Evolutionary conservation across 164 flowering plant species (phyloP), one percentile per base, ranked within the genome.

Genomic region (Stephania yunnanensis): DNA sequence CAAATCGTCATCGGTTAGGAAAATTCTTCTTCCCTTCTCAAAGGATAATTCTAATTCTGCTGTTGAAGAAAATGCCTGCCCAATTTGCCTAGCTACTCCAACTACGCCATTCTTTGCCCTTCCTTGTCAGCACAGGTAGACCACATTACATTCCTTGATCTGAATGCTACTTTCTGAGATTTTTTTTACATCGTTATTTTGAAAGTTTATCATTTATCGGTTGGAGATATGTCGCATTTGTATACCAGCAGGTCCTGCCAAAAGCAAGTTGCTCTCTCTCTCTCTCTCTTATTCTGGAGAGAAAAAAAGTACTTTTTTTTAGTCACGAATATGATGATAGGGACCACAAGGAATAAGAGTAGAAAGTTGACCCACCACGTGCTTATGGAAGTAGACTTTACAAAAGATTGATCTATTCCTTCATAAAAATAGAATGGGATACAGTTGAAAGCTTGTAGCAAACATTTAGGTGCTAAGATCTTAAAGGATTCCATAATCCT

Each of bases 101-200:
- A 89, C 89, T 71, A 86, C 84, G 83, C 90, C 96, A 45, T 96
- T 89, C 84, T 78, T 90, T 69, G 99, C 99, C 75, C 87, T 92
- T 42, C 99, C 98, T 70, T 96, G 99, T 79, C 89, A 91, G 80
- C 99, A 96, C 86, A 92, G 97, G 99, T 95, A 84, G 46, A 36
- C 31, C 22, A n/a, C 71, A 69, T 15, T 22, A 4, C 48, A 36
- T 44, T 31, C 10, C 46, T 50, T 44, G 71, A 44, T 69, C 19
- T 69, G 71, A 69, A 19, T 69, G 71, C 6, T 69, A 20, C 19
- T 69, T 44, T 61, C 20, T 19, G 25, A 10, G 7, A 61, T 19
- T 10, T 3, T 61, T 17, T n/a, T n/a, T 5, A 61, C n/a, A 61
- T 5, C 5, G 0, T 0, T 61, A 19, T 58, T n/a, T 61, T 19